Conservation (phyloP, 257 asterid species). For the Thymus mandschuricus region DNA sequence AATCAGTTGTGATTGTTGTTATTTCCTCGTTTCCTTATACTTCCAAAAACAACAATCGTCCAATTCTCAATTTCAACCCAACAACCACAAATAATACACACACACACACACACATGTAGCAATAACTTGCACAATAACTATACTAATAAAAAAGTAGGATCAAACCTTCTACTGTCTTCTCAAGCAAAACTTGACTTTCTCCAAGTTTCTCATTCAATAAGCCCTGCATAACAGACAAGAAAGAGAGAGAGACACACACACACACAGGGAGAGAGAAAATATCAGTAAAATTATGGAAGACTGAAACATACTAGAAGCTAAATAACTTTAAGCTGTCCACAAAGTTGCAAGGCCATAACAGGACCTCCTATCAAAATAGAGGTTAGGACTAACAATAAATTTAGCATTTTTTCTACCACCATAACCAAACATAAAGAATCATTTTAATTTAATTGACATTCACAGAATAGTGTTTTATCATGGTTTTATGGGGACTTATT, state of each 20-base stretch:
- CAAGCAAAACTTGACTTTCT: conserved; percentile 73
- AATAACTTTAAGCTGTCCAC: conserved; percentile 5
- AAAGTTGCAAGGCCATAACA: conserved; percentile 11
- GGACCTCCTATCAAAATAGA: conserved; percentile 1
- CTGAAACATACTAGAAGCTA: conserved; percentile 15
- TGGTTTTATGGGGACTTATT: conserved; percentile 16
- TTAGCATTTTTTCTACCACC: conserved; percentile 8
- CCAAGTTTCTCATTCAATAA: conserved; percentile 56
- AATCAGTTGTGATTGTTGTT: neutral
- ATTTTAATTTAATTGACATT: conserved; percentile 13
- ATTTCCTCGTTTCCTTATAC: neutral
- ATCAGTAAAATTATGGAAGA: conserved; percentile 13
- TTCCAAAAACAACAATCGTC: neutral
- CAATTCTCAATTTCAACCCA: neutral
- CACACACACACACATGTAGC: neutral
- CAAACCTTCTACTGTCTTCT: conserved; percentile 88
- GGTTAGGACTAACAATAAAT: conserved; percentile 7
- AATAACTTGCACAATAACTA: conserved; percentile 12
- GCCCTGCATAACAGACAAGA: conserved; percentile 53
- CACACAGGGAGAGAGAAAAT: neutral
- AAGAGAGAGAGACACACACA: neutral
- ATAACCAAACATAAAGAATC: conserved; percentile 17
- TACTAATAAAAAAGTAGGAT: conserved; percentile 24
- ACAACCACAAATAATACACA: neutral
- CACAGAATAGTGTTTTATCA: conserved; percentile 6